A percentile compares a stretch with the other conserved stretches of the same genome.
Evolutionary conservation across 2,329 filamentous ascomycete genomes (phyloP).

Genomic region (Microdochium bolleyi): DNA sequence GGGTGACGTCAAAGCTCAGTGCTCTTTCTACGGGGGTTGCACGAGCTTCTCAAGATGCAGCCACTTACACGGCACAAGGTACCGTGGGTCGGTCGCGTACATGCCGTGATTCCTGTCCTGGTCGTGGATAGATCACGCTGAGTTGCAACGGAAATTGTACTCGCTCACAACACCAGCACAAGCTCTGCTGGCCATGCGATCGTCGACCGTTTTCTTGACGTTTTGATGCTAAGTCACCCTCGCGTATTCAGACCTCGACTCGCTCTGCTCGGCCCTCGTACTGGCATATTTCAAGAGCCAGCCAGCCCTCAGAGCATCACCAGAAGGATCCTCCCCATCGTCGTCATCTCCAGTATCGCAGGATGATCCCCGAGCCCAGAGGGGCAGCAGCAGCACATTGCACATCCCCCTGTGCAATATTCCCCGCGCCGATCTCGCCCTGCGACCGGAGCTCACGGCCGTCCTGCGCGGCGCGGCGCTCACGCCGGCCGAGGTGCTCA

Average conservation of each 20-base stretch:
- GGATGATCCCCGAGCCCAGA: neutral
- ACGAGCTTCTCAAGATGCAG: too few relatives aligned
- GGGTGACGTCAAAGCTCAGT: too few relatives aligned
- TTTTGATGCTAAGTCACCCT: too few relatives aligned
- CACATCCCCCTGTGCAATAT: conserved; percentile 72
- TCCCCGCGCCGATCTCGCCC: conserved; percentile 54
- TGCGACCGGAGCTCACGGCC: conserved; percentile 66
- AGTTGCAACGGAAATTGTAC: too few relatives aligned
- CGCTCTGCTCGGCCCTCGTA: conserved; percentile 65
- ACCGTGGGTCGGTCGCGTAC: too few relatives aligned
- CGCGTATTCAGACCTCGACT: conserved; percentile 86
- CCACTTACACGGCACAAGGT: too few relatives aligned
- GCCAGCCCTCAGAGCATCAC: conserved; percentile 28
- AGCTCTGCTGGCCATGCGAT: too few relatives aligned
- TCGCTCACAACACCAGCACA: too few relatives aligned
- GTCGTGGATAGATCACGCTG: too few relatives aligned
- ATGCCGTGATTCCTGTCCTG: too few relatives aligned
- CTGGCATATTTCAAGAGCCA: conserved; percentile 67
- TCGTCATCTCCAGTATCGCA: neutral
- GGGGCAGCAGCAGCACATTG: conserved; percentile 29
- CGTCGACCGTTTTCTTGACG: too few relatives aligned
- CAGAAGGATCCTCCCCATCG: conserved; percentile 16
- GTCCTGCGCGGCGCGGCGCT: conserved; percentile 56
- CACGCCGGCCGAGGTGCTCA: conserved; percentile 54
- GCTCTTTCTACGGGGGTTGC: too few relatives aligned